These are phyloP conservation scores for Parathielavia hyrcaniae DNA, from an alignment of 495 filamentous ascomycete species.

Conservation along the genomic window DNA sequence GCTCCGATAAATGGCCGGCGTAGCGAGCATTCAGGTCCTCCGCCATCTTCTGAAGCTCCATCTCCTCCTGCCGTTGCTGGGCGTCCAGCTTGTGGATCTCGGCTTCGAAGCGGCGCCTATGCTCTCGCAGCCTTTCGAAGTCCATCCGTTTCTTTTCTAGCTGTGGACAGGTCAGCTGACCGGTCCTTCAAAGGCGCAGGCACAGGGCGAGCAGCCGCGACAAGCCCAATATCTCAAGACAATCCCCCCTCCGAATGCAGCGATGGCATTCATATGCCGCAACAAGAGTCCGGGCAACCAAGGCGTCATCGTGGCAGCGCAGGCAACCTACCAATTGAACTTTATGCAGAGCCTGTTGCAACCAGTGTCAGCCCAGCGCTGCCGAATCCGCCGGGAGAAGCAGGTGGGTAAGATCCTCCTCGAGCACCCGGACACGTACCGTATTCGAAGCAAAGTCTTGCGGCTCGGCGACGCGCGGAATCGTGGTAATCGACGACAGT, in stretches of 20 bases:
- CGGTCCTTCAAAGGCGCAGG: not conserved
- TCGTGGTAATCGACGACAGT: conserved; percentile 60
- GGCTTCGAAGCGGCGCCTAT: conserved; percentile 75
- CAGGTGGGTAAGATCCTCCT: not conserved
- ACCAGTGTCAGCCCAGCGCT: conserved; percentile 8
- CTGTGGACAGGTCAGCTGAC: conserved; percentile 43
- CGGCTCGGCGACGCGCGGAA: conserved; percentile 37
- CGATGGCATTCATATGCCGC: not conserved
- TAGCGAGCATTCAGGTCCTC: conserved; percentile 55
- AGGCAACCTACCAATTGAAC: conserved; percentile 51
- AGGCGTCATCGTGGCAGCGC: not conserved
- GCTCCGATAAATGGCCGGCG: conserved; percentile 76
- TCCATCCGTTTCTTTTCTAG: conserved; percentile 88
- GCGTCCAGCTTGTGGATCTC: conserved; percentile 82
- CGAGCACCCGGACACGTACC: conserved; percentile 30
- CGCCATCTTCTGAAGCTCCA: conserved; percentile 74
- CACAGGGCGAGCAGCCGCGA: not conserved
- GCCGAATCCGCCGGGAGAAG: not conserved
- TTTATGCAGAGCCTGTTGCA: conserved; percentile 48
- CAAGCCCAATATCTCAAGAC: not conserved
- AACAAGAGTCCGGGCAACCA: not conserved
- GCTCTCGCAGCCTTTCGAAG: conserved; percentile 78
- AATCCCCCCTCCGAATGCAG: not conserved
- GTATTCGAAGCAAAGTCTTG: conserved; percentile 40
- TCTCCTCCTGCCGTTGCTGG: conserved; percentile 70